These are phyloP conservation scores for Boechera divaricarpa DNA, from an alignment of 345 rosid genomes.

Conservation along the genomic window DNA sequence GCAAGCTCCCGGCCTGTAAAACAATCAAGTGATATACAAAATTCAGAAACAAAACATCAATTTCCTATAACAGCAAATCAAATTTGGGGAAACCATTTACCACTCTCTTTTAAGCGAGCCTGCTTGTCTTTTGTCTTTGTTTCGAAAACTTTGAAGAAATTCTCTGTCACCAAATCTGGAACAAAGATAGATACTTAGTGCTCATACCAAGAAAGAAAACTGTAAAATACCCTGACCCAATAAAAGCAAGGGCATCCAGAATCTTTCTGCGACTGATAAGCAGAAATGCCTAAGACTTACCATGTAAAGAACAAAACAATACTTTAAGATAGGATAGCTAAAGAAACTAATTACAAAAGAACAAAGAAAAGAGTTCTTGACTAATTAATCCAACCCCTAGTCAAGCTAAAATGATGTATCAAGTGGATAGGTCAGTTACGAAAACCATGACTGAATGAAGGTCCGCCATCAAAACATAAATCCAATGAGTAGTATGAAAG, in stretches of 20 bases:
- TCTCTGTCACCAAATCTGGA: conserved; percentile 69
- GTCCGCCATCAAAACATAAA: conserved; percentile 13
- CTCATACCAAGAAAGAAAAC: conserved; percentile 26
- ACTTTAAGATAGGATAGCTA: conserved; percentile 8
- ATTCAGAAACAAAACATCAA: conserved; percentile 31
- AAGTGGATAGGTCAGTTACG: conserved; percentile 14
- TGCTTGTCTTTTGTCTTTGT: conserved; percentile 82
- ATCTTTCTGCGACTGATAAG: conserved; percentile 15
- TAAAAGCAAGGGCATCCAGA: conserved; percentile 19
- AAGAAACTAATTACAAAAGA: conserved; percentile 7
- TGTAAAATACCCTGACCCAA: neutral
- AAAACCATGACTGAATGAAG: neutral
- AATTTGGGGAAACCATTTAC: conserved; percentile 45
- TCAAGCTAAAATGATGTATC: conserved; percentile 11
- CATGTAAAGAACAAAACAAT: neutral
- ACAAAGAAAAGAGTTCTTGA: neutral
- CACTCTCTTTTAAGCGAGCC: conserved; percentile 78
- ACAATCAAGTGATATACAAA: conserved; percentile 16
- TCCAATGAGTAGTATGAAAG: conserved; percentile 5
- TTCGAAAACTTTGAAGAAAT: conserved; percentile 80
- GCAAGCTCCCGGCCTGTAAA: conserved; percentile 83
- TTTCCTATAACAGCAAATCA: conserved; percentile 10
- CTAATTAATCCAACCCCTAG: neutral
- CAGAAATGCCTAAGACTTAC: conserved; percentile 14
- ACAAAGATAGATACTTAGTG: conserved; percentile 38